Percentiles rank a stretch among this genome's conserved stretches.
phyloP scores from a whole-genome alignment of 768 basidiomycete genomes.

The Russula sp. region DNA sequence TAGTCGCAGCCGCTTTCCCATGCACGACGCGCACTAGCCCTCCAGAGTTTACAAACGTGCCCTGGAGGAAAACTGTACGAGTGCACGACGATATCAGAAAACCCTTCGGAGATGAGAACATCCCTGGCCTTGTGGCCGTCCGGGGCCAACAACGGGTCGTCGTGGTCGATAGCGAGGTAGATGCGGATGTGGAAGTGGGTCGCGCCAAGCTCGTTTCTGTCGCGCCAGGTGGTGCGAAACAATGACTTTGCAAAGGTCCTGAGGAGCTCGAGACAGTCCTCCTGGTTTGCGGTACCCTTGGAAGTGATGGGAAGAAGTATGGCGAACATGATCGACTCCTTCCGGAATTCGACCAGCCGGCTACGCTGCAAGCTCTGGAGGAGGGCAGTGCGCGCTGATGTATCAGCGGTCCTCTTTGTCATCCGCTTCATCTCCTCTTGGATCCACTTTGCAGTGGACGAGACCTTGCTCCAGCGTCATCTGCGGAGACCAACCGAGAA shows the following conservation, averaged over 20 bases:
- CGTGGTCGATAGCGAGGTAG: conserved; percentile 50
- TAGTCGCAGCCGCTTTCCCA: conserved; percentile 46
- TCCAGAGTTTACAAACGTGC: conserved; percentile 50
- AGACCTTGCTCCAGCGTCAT: conserved; percentile 43
- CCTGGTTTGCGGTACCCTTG: conserved; percentile 33
- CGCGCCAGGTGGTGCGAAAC: conserved; percentile 41
- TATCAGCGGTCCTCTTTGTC: conserved; percentile 11
- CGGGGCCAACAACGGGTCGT: conserved; percentile 31
- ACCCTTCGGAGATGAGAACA: conserved; percentile 34
- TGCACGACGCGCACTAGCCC: conserved; percentile 43
- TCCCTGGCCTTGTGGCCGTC: conserved; percentile 33
- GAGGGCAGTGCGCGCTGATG: conserved; percentile 13
- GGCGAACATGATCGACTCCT: conserved; percentile 38
- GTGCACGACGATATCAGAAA: conserved; percentile 35
- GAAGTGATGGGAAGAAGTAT: conserved; percentile 57
- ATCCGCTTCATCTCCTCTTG: conserved; percentile 32
- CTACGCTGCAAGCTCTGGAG: conserved; percentile 33
- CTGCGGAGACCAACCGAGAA: conserved; percentile 41
- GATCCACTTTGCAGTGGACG: conserved; percentile 47
- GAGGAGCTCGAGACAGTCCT: conserved; percentile 40
- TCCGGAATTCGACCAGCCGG: conserved; percentile 35
- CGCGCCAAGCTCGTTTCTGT: conserved; percentile 32
- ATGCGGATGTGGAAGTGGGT: conserved; percentile 35
- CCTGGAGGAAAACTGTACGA: conserved; percentile 39
- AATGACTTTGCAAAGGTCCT: conserved; percentile 40